phyloP scores from a whole-genome alignment of 2,329 filamentous ascomycete species.

The Cladosporium colombiae region DNA sequence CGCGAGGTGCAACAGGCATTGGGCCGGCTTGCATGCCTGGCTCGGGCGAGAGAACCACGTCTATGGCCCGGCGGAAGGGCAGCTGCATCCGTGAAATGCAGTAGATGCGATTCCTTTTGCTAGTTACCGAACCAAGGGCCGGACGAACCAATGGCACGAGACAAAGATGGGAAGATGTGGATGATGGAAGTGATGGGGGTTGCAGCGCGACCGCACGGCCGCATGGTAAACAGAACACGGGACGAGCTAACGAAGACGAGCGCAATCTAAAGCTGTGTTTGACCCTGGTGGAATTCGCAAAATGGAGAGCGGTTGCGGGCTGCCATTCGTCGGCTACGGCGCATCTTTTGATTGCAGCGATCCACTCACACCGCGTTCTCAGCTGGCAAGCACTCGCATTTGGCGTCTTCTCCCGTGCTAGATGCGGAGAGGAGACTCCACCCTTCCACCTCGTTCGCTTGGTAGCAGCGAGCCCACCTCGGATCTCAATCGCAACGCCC shows the following conservation, averaged over 20 bases:
- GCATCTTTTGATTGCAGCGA: constrained; percentile 19
- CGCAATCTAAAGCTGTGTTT: constrained; percentile 18
- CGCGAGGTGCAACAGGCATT: constrained; percentile 7
- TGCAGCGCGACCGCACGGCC: constrained; percentile 18
- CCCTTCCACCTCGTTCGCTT: constrained; percentile 9
- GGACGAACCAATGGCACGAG: constrained; percentile 15
- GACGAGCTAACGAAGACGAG: constrained; percentile 19
- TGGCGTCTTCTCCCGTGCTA: constrained; percentile 9
- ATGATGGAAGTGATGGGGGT: constrained; percentile 13
- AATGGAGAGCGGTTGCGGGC: constrained; percentile 14
- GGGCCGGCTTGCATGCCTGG: constrained; percentile 18
- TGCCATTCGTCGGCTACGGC: constrained; percentile 8
- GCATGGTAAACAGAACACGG: constrained; percentile 21
- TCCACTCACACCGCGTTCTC: constrained; percentile 20
- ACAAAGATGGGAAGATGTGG: constrained; percentile 13
- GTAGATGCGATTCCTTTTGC: constrained; percentile 17
- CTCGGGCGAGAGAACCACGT: constrained; percentile 2
- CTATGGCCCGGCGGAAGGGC: constrained; percentile 4
- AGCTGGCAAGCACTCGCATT: constrained; percentile 13
- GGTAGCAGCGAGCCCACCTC: neutral
- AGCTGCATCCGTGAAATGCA: constrained; percentile 19
- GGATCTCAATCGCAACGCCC: constrained; percentile 4
- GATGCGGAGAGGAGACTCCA: constrained; percentile 11
- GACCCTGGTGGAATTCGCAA: constrained; percentile 8
- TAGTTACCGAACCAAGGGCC: constrained; percentile 19